phyloP scores from a whole-genome alignment of 805 yeast species.

The Ogataea haglerorum region DNA sequence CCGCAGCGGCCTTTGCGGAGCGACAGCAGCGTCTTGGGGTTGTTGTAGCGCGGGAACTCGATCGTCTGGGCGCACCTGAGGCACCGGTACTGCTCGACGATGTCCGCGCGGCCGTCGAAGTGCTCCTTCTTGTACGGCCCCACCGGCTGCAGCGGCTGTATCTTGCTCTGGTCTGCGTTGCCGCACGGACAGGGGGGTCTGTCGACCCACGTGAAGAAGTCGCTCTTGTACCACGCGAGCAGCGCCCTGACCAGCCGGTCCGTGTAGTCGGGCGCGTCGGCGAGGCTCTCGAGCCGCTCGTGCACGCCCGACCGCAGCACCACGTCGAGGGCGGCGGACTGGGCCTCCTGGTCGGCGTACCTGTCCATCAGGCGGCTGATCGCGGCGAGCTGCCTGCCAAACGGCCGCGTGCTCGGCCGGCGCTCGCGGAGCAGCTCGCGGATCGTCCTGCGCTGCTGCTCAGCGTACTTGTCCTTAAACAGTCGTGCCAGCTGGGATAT shows the following conservation, averaged over 20 bases:
- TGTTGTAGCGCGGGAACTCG: constrained; percentile 76
- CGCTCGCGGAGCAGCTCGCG: not conserved
- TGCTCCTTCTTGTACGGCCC: constrained; percentile 46
- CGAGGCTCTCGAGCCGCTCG: constrained; percentile 31
- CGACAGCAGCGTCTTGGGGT: constrained; percentile 57
- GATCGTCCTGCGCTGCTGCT: constrained; percentile 8
- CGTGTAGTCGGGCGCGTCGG: constrained; percentile 36
- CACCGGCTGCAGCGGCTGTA: constrained; percentile 36
- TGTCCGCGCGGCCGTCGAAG: constrained; percentile 46
- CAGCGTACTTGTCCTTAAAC: constrained; percentile 12
- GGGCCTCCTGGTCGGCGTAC: constrained; percentile 42
- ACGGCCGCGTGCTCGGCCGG: constrained; percentile 5
- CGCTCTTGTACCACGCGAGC: constrained; percentile 68
- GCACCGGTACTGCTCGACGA: constrained; percentile 67
- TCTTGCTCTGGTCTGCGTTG: constrained; percentile 36
- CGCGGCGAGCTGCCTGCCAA: constrained; percentile 11
- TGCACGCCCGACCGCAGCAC: constrained; percentile 68
- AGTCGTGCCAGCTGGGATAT: constrained; percentile 2
- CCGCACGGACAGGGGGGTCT: constrained; percentile 64
- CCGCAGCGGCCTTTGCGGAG: constrained; percentile 84
- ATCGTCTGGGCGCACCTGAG: constrained; percentile 41
- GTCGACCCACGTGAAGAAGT: constrained; percentile 82
- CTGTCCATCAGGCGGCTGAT: constrained; percentile 22
- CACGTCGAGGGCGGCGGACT: constrained; percentile 57
- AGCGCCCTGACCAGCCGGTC: constrained; percentile 59